A percentile compares a stretch with the other conserved stretches of the same genome.
phyloP scores from a whole-genome alignment of 441 rosid genomes.

The Euphorbia celastroides region DNA sequence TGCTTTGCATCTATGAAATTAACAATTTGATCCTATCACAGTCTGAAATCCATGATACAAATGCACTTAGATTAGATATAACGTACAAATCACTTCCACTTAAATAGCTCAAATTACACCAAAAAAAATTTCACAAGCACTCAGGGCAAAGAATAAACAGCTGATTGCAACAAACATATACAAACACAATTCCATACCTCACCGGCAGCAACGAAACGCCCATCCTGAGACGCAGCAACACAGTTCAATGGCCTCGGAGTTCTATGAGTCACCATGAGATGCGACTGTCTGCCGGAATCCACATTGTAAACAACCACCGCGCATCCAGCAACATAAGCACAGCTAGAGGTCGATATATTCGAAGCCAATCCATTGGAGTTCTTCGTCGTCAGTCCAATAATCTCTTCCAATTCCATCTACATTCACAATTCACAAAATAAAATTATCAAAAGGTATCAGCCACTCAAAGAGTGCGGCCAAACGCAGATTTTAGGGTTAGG shows the following conservation, averaged over 20 bases:
- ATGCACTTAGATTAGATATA: neutral
- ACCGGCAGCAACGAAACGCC: conserved; percentile 71
- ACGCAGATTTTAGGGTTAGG: neutral
- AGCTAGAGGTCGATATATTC: conserved; percentile 30
- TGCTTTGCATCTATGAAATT: neutral
- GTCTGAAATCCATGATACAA: neutral
- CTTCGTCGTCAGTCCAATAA: conserved; percentile 62
- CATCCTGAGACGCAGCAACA: conserved; percentile 58
- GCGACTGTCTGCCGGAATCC: conserved; percentile 50
- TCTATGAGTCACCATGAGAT: conserved; percentile 60
- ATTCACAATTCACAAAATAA: neutral
- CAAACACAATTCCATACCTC: conserved; percentile 38
- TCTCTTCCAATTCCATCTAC: conserved; percentile 61
- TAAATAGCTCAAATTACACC: neutral
- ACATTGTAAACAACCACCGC: conserved; percentile 63
- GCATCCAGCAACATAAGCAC: conserved; percentile 74
- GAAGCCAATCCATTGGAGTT: conserved; percentile 67
- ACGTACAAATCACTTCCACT: neutral
- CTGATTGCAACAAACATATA: neutral
- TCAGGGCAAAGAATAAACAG: neutral
- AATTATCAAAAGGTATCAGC: neutral
- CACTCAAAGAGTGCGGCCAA: neutral
- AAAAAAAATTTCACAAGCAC: neutral
- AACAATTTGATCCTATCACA: neutral
- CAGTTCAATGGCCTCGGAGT: conserved; percentile 63